Conservation (phyloP, 1,284 basidiomycete genomes). For the Naganishia sp. region DNA sequence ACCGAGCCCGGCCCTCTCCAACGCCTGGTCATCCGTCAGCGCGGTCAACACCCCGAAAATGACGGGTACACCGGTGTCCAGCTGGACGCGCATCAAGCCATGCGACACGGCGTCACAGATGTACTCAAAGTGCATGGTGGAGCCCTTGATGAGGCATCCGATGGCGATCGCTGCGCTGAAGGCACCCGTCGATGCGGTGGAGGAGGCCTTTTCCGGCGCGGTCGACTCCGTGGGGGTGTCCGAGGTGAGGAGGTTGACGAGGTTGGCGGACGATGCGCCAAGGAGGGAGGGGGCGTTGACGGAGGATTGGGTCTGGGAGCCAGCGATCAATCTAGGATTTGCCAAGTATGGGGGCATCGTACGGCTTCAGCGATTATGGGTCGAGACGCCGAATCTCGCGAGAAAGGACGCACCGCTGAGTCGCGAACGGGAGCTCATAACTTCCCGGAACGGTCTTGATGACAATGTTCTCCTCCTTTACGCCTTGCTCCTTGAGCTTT, state of each 20-base stretch:
- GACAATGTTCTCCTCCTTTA: slow-evolving; percentile 85
- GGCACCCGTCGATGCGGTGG: slow-evolving; percentile 62
- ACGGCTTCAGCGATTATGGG: background rate
- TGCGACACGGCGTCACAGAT: slow-evolving; percentile 91
- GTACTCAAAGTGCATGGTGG: slow-evolving; percentile 98
- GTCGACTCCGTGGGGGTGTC: slow-evolving; percentile 55
- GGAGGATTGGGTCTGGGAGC: slow-evolving; percentile 48
- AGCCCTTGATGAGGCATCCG: slow-evolving; percentile 95
- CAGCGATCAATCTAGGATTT: slow-evolving; percentile 48
- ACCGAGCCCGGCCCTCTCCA: slow-evolving; percentile 81
- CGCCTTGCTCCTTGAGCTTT: slow-evolving; percentile 79
- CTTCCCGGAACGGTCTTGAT: slow-evolving; percentile 90
- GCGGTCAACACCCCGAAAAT: slow-evolving; percentile 96
- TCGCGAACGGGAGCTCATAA: slow-evolving; percentile 88
- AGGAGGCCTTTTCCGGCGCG: slow-evolving; percentile 56
- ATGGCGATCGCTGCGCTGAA: slow-evolving; percentile 96
- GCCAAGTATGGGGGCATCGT: background rate
- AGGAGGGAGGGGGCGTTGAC: slow-evolving; percentile 52
- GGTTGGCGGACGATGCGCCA: slow-evolving; percentile 46
- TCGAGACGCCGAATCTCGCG: background rate
- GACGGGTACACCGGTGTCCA: slow-evolving; percentile 91
- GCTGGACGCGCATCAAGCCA: slow-evolving; percentile 88
- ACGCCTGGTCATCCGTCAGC: slow-evolving; percentile 88
- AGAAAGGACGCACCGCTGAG: slow-evolving; percentile 61
- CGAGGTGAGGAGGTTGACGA: slow-evolving; percentile 74